Percentiles rank a stretch among this genome's conserved stretches.
Evolutionary conservation across 768 basidiomycete species (phyloP).

Genomic region (Auriscalpium vulgare): DNA sequence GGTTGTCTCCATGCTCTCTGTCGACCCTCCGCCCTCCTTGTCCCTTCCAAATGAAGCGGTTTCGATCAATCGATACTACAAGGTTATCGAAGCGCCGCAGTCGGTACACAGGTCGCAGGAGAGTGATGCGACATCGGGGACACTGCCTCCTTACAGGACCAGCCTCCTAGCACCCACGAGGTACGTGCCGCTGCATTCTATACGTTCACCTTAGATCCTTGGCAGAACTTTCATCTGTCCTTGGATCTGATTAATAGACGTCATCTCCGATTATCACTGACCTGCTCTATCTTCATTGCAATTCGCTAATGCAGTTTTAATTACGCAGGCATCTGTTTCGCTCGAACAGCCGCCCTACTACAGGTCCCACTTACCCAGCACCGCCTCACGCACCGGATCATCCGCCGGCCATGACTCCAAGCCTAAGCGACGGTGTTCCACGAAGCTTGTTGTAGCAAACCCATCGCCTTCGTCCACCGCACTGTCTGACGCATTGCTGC

Average conservation of each 20-base stretch:
- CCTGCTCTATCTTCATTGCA: neutral
- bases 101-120: neutral
- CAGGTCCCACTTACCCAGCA: neutral
- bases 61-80: neutral
- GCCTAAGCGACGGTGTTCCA: neutral
- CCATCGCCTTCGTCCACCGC: neutral
- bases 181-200: neutral
- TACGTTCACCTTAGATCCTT: neutral
- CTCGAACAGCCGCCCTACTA: slow-evolving; percentile 1
- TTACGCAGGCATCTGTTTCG: neutral
- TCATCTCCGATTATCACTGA: too few species aligned
- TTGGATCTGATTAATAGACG: too few species aligned
- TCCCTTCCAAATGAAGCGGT: slow-evolving; percentile 4
- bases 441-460: neutral
- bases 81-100: neutral
- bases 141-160: slow-evolving; percentile 2
- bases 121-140: neutral
- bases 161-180: neutral
- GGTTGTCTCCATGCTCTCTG: slow-evolving; percentile 77
- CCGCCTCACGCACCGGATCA: neutral
- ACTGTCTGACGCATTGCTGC: neutral
- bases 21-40: slow-evolving; percentile 65
- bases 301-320: neutral
- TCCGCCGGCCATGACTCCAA: neutral
- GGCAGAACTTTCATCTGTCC: too few species aligned